Evolutionary conservation across 140 eudicot genomes (phyloP).

Genomic region (Bidens hawaiensis): DNA sequence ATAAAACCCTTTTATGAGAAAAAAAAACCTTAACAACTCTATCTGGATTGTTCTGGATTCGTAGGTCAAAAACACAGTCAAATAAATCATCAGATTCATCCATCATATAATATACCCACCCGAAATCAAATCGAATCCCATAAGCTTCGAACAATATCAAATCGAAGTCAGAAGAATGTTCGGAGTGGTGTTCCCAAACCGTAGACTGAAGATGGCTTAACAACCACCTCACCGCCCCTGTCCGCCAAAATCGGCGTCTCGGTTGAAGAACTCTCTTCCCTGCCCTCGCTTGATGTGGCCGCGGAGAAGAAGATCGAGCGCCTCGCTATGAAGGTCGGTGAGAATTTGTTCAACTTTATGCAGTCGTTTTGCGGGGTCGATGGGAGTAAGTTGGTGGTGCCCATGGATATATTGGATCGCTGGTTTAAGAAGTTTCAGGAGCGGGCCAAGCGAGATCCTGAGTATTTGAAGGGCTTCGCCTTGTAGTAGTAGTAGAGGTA

Average conservation of each 20-base stretch:
- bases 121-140: not conserved
- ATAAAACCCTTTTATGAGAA: no score
- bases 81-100: not conserved
- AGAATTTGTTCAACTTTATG: constrained; percentile 91
- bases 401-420: constrained; percentile 90
- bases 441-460: constrained; percentile 88
- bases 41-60: not conserved
- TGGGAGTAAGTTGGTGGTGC: constrained; percentile 84
- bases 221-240: constrained; percentile 40
- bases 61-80: not conserved
- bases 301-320: constrained; percentile 82
- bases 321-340: constrained; percentile 87
- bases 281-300: constrained; percentile 77
- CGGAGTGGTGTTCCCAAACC: constrained; percentile 83
- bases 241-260: constrained; percentile 89
- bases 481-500: constrained; percentile 22
- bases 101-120: no score
- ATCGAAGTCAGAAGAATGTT: constrained; percentile 37
- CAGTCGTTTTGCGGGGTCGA: constrained; percentile 98
- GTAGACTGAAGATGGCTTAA: constrained; percentile 41
- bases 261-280: constrained; percentile 62
- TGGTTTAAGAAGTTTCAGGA: constrained; percentile 99
- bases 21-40: no score
- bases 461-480: constrained; percentile 82
- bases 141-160: not conserved